Evolutionary conservation across 2,329 filamentous ascomycete species (phyloP).

Genomic region (Calonectria leucothoes): DNA sequence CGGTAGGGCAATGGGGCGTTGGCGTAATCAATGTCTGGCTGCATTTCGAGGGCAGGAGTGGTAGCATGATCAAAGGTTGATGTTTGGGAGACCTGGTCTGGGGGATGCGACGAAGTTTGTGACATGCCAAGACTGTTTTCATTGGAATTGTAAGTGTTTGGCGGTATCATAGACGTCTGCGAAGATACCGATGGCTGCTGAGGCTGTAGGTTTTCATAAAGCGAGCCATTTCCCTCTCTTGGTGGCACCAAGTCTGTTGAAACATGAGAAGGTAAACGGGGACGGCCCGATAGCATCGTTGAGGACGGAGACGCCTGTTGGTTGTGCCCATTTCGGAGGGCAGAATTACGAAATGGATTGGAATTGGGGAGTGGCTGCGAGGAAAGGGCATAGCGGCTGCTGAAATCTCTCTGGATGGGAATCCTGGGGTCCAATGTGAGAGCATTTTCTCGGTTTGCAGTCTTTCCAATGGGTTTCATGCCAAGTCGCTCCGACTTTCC

Average conservation of each 20-base stretch:
- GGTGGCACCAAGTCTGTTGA: background rate
- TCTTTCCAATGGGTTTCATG: background rate
- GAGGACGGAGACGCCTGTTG: background rate
- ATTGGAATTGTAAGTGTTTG: background rate
- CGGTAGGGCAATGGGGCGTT: background rate
- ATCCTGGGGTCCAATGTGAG: background rate
- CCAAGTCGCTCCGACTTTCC: background rate
- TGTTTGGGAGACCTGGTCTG: too few relatives aligned
- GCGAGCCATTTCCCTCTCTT: background rate
- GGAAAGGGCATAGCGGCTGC: background rate
- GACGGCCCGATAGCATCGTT: background rate
- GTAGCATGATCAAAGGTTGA: too few relatives aligned
- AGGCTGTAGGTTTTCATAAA: background rate
- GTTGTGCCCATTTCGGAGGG: background rate
- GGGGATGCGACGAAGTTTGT: too few relatives aligned
- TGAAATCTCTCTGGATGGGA: background rate
- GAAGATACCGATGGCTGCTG: background rate
- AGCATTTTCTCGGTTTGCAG: background rate
- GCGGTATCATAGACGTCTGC: background rate
- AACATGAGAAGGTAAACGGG: background rate
- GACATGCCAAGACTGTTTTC: too few relatives aligned
- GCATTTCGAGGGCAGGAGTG: too few relatives aligned
- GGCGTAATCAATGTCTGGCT: too few relatives aligned
- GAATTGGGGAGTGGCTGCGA: background rate
- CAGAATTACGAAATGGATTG: background rate